These are phyloP conservation scores for Pachysolen tannophilus DNA, from an alignment of 805 yeast genomes.

Conservation along the genomic window DNA sequence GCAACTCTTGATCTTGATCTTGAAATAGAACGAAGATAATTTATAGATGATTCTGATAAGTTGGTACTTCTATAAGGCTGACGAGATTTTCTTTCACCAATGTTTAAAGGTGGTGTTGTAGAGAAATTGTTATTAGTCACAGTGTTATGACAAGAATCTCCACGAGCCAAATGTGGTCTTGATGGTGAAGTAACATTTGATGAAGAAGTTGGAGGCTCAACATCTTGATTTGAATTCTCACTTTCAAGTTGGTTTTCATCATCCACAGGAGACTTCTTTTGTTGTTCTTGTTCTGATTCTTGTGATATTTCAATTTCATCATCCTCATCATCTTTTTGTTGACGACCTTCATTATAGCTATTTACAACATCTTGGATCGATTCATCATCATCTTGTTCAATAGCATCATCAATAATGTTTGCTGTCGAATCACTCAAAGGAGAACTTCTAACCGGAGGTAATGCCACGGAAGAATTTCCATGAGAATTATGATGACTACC, in stretches of 20 bases:
- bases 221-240: conserved; percentile 28
- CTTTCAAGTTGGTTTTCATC: conserved; percentile 23
- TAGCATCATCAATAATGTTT: not conserved
- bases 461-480: too few species aligned
- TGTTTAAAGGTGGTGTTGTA: conserved; percentile 31
- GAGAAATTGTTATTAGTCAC: conserved; percentile 30
- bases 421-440: conserved; percentile 3
- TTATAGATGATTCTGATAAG: conserved; percentile 32
- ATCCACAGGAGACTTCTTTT: conserved; percentile 5
- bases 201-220: conserved; percentile 16
- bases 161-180: conserved; percentile 66
- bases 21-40: conserved; percentile 58
- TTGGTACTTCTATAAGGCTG: conserved; percentile 15
- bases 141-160: conserved; percentile 66
- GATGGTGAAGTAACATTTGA: conserved; percentile 11
- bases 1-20: conserved; percentile 52
- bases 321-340: conserved; percentile 6
- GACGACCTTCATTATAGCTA: conserved; percentile 23
- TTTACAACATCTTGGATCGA: conserved; percentile 24
- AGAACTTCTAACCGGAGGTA: conserved; percentile 4
- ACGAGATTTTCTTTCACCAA: conserved; percentile 30
- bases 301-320: conserved; percentile 6
- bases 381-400: conserved; percentile 14
- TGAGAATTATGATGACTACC: not conserved
- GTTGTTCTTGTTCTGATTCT: conserved; percentile 10